These are phyloP conservation scores for Alternaria ventricosa DNA, from an alignment of 2,329 filamentous ascomycete genomes.

Conservation along the genomic window DNA sequence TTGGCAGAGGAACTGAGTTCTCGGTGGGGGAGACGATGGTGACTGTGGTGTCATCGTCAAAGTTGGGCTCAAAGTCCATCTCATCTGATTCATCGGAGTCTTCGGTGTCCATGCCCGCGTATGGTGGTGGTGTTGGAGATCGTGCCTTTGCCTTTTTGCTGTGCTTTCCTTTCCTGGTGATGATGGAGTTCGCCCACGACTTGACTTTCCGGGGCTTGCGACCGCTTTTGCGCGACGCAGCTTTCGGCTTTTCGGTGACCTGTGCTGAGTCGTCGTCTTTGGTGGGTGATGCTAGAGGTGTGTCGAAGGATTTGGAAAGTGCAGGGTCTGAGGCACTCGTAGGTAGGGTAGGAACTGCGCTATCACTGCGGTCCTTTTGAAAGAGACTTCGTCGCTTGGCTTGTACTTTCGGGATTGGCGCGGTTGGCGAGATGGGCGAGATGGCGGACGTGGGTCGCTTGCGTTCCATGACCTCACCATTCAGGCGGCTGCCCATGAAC, in stretches of 20 bases:
- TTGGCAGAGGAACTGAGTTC: constrained; percentile 26
- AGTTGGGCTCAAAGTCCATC: constrained; percentile 49
- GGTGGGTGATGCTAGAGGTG: constrained; percentile 36
- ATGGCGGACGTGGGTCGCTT: constrained; percentile 49
- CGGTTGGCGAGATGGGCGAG: constrained; percentile 25
- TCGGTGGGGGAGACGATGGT: constrained; percentile 49
- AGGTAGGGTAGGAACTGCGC: constrained; percentile 36
- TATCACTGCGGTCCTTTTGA: constrained; percentile 59
- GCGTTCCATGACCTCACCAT: constrained; percentile 31
- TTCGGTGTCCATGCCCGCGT: constrained; percentile 30
- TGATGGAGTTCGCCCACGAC: constrained; percentile 71
- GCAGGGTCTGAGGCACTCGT: constrained; percentile 45
- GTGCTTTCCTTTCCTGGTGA: constrained; percentile 67
- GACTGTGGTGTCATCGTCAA: constrained; percentile 51
- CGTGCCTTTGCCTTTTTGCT: constrained; percentile 54
- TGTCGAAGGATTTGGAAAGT: constrained; percentile 35
- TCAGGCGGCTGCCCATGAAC: constrained; percentile 32
- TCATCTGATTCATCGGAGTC: constrained; percentile 46
- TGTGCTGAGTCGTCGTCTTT: constrained; percentile 40
- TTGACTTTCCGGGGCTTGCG: constrained; percentile 72
- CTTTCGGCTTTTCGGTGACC: constrained; percentile 53
- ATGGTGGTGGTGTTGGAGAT: constrained; percentile 38
- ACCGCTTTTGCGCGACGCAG: constrained; percentile 61
- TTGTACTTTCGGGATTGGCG: constrained; percentile 17
- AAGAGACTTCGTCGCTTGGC: constrained; percentile 49